Percentiles rank a stretch among this genome's conserved stretches.
These are phyloP conservation scores for Chaetomium cochliodes DNA, from an alignment of 495 filamentous ascomycete species.

Conservation along the genomic window DNA sequence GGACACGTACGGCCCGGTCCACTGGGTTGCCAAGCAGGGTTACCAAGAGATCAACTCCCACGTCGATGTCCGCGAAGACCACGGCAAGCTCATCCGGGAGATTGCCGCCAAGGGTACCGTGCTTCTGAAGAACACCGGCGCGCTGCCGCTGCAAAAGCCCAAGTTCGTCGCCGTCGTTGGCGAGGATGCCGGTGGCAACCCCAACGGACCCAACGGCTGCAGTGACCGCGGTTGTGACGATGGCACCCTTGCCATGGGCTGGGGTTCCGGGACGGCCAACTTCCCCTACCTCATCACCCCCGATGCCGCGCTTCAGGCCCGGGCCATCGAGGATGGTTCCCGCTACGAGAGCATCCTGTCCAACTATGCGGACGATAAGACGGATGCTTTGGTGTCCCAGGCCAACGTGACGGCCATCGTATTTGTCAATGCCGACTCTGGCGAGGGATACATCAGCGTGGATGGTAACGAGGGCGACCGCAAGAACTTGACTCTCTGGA, in stretches of 20 bases:
- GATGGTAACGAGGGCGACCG: conserved; percentile 88
- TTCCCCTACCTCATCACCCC: conserved; percentile 93
- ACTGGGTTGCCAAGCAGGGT: conserved; percentile 59
- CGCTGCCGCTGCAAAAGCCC: conserved; percentile 74
- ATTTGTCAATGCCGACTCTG: conserved; percentile 84
- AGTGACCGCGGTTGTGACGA: conserved; percentile 76
- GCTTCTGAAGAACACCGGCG: conserved; percentile 79
- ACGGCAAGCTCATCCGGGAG: conserved; percentile 67
- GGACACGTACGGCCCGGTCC: conserved; percentile 69
- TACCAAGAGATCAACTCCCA: conserved; percentile 75
- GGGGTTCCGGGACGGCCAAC: conserved; percentile 86
- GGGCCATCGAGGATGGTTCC: conserved; percentile 60
- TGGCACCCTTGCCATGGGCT: conserved; percentile 89
- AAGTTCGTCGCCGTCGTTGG: conserved; percentile 79
- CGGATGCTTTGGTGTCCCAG: conserved; percentile 61
- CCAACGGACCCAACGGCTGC: conserved; percentile 82
- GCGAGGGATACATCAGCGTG: conserved; percentile 81
- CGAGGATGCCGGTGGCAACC: conserved; percentile 74
- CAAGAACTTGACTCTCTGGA: conserved; percentile 90
- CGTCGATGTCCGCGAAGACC: conserved; percentile 77
- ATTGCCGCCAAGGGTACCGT: conserved; percentile 77
- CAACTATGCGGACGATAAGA: conserved; percentile 63
- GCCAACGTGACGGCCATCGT: conserved; percentile 71
- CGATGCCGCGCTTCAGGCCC: conserved; percentile 76
- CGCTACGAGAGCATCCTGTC: conserved; percentile 72